phyloP scores from a whole-genome alignment of 768 basidiomycete species.

The Boletus sp. region DNA sequence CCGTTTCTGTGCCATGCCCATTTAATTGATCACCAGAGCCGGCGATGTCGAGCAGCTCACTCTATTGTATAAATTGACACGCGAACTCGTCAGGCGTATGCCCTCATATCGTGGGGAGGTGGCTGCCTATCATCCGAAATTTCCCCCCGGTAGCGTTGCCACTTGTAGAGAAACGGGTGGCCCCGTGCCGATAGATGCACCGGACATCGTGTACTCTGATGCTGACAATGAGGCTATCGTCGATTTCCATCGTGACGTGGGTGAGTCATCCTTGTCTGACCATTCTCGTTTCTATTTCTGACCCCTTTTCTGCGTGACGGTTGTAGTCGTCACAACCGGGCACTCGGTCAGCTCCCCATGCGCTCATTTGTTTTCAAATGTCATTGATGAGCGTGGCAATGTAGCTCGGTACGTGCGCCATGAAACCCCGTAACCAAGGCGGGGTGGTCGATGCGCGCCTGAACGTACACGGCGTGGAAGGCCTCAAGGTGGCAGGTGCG shows the following conservation, averaged over 20 bases:
- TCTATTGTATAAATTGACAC: slow-evolving; percentile 53
- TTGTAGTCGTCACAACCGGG: not conserved
- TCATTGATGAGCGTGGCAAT: not conserved
- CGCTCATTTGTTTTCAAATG: too few species aligned
- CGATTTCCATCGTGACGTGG: not conserved
- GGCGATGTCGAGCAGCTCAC: slow-evolving; percentile 45
- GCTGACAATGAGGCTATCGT: not conserved
- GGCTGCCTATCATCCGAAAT: slow-evolving; percentile 25
- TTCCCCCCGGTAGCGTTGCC: slow-evolving; percentile 30
- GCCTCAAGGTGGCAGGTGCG: slow-evolving; percentile 17
- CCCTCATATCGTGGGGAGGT: slow-evolving; percentile 26
- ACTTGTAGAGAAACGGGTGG: slow-evolving; percentile 13
- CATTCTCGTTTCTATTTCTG: not conserved
- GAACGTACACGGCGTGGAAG: slow-evolving; percentile 12
- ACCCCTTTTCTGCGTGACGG: not conserved
- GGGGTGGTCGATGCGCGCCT: slow-evolving; percentile 14
- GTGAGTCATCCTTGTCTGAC: not conserved
- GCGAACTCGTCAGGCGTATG: slow-evolving; percentile 59
- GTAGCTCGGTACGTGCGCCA: slow-evolving; percentile 52
- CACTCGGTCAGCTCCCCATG: not conserved
- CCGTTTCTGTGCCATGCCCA: not conserved
- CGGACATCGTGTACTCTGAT: not conserved
- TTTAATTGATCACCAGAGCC: not conserved
- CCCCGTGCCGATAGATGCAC: slow-evolving; percentile 15
- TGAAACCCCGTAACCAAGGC: slow-evolving; percentile 41